Evolutionary conservation across 2,329 filamentous ascomycete species (phyloP).

Genomic region (Fusarium tupiense): DNA sequence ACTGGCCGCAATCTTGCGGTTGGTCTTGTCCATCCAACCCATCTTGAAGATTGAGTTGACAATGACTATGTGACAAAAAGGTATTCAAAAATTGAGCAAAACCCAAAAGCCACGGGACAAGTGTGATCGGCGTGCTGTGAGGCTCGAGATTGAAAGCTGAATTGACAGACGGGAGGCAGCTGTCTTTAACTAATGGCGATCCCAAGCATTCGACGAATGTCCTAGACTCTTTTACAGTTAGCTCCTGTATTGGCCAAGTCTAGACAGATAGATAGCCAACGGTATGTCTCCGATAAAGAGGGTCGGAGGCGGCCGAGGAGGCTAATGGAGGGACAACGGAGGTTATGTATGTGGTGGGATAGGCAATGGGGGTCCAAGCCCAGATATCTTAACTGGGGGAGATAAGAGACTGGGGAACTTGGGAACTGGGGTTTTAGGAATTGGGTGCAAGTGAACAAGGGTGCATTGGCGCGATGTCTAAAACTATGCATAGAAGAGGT

Average conservation of each 20-base stretch:
- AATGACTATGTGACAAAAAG: background rate
- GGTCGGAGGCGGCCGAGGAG: conserved; percentile 10
- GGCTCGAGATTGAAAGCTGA: conserved; percentile 6
- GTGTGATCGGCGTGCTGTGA: background rate
- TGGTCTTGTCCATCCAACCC: conserved; percentile 61
- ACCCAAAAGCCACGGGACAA: background rate
- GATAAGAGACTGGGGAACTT: conserved; percentile 32
- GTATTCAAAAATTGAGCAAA: conserved; percentile 19
- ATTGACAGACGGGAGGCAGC: conserved; percentile 1
- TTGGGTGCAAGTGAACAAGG: conserved; percentile 10
- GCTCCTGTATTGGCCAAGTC: conserved; percentile 9
- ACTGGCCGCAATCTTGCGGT: conserved; percentile 70
- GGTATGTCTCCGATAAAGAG: conserved; percentile 30
- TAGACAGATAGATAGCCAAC: conserved; percentile 18
- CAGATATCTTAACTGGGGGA: conserved; percentile 30
- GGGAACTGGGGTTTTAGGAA: conserved; percentile 18
- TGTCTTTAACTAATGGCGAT: conserved; percentile 23
- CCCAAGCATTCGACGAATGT: background rate
- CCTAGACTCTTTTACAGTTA: conserved; percentile 28
- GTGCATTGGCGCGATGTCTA: conserved; percentile 3
- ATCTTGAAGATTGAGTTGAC: conserved; percentile 45
- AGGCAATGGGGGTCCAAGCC: conserved; percentile 28
- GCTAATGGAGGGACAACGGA: conserved; percentile 18
- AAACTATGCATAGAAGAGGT: conserved; percentile 7
- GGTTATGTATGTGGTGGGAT: conserved; percentile 32